Evolutionary conservation across 192 early-diverging fungal genomes (phyloP).

Genomic region (Umbelopsis sp.): DNA sequence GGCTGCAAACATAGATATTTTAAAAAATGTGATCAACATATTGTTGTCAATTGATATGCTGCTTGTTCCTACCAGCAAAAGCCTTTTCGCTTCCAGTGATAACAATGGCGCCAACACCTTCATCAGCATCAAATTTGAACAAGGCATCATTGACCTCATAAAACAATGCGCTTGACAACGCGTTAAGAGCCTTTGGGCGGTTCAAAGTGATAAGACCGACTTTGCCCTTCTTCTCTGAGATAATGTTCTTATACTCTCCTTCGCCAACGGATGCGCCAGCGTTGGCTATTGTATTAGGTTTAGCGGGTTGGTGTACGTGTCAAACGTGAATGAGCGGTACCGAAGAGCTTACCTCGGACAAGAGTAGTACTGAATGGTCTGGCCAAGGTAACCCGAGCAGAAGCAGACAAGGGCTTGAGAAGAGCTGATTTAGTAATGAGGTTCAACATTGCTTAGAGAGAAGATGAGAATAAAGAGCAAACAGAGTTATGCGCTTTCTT

Average conservation of each 20-base stretch:
- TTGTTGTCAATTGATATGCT: not conserved
- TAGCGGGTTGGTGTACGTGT: not conserved
- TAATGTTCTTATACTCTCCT: conserved; percentile 47
- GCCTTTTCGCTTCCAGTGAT: conserved; percentile 95
- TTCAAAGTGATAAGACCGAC: conserved; percentile 91
- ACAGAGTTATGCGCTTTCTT: not conserved
- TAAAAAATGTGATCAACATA: too few relatives aligned
- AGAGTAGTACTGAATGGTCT: conserved; percentile 35
- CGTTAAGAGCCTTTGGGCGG: conserved; percentile 97
- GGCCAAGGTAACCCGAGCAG: conserved; percentile 12
- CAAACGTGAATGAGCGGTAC: not conserved
- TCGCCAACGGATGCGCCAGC: conserved; percentile 11
- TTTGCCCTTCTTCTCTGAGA: conserved; percentile 72
- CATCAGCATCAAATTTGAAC: conserved; percentile 73
- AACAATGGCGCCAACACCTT: conserved; percentile 85
- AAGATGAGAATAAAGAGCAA: not conserved
- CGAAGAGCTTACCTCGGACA: conserved; percentile 29
- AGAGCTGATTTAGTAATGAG: conserved; percentile 22
- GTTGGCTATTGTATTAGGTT: not conserved
- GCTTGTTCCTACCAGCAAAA: conserved; percentile 80
- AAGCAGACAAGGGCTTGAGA: conserved; percentile 35
- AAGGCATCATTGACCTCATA: conserved; percentile 90
- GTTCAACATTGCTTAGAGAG: not conserved
- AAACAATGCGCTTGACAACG: conserved; percentile 92
- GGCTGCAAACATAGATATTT: conserved; percentile 42